These are phyloP conservation scores for Colletotrichum sp. DNA, from an alignment of 2,329 filamentous ascomycete genomes.

Conservation along the genomic window DNA sequence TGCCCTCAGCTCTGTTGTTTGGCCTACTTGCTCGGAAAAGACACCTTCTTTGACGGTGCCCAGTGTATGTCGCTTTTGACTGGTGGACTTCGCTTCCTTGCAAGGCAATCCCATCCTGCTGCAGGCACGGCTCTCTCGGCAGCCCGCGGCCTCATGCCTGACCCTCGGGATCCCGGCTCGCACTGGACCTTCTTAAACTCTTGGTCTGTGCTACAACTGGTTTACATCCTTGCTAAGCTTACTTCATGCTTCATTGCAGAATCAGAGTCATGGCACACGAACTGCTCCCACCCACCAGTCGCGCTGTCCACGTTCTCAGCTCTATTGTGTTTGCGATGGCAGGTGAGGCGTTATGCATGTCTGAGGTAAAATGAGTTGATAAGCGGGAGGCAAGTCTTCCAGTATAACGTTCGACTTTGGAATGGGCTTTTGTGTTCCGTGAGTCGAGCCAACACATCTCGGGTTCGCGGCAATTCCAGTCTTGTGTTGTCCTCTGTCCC, in stretches of 20 bases:
- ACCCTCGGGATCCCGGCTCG: not conserved
- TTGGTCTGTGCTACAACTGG: not conserved
- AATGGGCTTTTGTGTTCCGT: not conserved
- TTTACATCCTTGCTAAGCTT: not conserved
- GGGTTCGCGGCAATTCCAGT: rapidly evolving
- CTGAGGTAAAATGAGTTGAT: rapidly evolving
- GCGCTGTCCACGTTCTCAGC: not conserved
- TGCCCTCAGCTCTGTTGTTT: not conserved
- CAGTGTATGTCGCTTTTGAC: not conserved
- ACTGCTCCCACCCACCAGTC: not conserved
- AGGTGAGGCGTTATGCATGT: not conserved
- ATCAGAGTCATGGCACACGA: not conserved
- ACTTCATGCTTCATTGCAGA: not conserved
- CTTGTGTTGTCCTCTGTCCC: not conserved
- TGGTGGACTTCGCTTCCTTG: not conserved
- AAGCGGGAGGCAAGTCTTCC: not conserved
- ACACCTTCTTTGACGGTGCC: not conserved
- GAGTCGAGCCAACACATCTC: not conserved
- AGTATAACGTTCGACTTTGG: rapidly evolving
- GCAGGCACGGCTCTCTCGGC: not conserved
- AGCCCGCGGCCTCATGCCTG: not conserved
- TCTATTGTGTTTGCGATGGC: not conserved
- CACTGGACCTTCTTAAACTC: not conserved
- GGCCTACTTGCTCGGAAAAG: not conserved
- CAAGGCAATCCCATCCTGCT: not conserved